phyloP scores from a whole-genome alignment of 116 monocot species.

The Zostera marina region DNA sequence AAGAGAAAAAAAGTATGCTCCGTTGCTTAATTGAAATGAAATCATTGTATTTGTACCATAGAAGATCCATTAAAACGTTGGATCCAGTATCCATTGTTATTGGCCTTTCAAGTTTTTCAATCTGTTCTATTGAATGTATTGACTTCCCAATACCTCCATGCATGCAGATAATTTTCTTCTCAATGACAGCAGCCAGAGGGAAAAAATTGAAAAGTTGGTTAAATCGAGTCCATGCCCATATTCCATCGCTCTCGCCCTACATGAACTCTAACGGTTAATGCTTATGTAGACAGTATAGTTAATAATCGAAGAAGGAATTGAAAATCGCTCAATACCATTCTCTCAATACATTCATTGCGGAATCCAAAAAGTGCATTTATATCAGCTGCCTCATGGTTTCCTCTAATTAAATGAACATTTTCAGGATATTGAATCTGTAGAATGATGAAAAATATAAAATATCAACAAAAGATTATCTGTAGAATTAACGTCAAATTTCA shows the following conservation, averaged over 20 bases:
- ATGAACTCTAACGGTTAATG: constrained; percentile 8
- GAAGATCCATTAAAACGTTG: constrained; percentile 85
- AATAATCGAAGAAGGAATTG: constrained; percentile 1
- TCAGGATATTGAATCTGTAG: constrained; percentile 66
- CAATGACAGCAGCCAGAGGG: constrained; percentile 90
- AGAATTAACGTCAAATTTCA: neutral
- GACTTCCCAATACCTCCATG: constrained; percentile 99
- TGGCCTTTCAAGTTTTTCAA: constrained; percentile 93
- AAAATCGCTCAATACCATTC: constrained; percentile 62
- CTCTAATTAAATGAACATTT: constrained; percentile 88
- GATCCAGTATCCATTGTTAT: constrained; percentile 99
- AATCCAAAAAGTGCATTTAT: constrained; percentile 99
- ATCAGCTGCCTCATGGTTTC: constrained; percentile 99
- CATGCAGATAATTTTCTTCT: constrained; percentile 99
- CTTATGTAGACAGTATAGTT: neutral
- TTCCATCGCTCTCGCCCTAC: constrained; percentile 96
- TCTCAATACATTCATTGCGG: constrained; percentile 96
- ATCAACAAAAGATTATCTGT: neutral
- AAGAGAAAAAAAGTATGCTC: neutral
- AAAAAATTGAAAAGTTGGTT: constrained; percentile 94
- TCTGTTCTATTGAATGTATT: constrained; percentile 84
- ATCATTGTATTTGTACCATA: constrained; percentile 40
- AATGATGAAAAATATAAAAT: constrained; percentile 2
- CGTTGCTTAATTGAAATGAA: neutral
- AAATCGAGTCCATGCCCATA: constrained; percentile 96